A percentile compares a stretch with the other conserved stretches of the same genome.
Conservation (phyloP, 805 yeast species). For the Candida argentea region DNA sequence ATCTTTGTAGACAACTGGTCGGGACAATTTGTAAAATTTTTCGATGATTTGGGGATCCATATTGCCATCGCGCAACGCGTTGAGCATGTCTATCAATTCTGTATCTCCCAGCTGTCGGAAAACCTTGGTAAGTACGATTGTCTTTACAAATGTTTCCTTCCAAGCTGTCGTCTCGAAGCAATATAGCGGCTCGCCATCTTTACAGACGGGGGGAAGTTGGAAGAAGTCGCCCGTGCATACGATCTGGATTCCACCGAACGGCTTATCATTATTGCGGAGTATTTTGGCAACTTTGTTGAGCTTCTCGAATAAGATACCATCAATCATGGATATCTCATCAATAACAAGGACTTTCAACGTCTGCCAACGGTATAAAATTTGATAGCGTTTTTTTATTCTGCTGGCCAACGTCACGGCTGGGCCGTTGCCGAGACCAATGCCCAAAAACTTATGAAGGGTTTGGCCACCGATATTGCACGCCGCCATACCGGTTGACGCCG, state of each 20-base stretch:
- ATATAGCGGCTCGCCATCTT: conserved; percentile 31
- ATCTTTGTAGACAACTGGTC: conserved; percentile 51
- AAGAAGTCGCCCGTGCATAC: conserved; percentile 92
- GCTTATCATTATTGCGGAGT: conserved; percentile 40
- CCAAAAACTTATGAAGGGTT: conserved; percentile 78
- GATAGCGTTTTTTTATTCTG: conserved; percentile 37
- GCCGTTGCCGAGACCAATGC: conserved; percentile 71
- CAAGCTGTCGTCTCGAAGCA: conserved; percentile 73
- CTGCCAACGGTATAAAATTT: conserved; percentile 49
- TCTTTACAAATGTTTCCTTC: conserved; percentile 51
- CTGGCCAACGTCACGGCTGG: conserved; percentile 34
- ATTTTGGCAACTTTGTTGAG: conserved; percentile 58
- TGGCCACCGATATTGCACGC: conserved; percentile 90
- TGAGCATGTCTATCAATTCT: conserved; percentile 67
- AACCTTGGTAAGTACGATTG: conserved; percentile 65
- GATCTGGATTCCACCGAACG: conserved; percentile 93
- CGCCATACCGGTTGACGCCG: conserved; percentile 95
- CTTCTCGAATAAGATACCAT: conserved; percentile 66
- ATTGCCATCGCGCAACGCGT: conserved; percentile 68
- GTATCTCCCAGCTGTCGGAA: conserved; percentile 83
- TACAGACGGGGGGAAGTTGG: conserved; percentile 84
- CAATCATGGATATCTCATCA: conserved; percentile 94
- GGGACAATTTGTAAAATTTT: conserved; percentile 43
- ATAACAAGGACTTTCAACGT: conserved; percentile 61
- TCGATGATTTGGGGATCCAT: conserved; percentile 38